Evolutionary conservation across 1,139 yeast genomes (phyloP), one percentile per base, ranked within the genome.

Genomic region (Blastobotrys raffinosifermentans): DNA sequence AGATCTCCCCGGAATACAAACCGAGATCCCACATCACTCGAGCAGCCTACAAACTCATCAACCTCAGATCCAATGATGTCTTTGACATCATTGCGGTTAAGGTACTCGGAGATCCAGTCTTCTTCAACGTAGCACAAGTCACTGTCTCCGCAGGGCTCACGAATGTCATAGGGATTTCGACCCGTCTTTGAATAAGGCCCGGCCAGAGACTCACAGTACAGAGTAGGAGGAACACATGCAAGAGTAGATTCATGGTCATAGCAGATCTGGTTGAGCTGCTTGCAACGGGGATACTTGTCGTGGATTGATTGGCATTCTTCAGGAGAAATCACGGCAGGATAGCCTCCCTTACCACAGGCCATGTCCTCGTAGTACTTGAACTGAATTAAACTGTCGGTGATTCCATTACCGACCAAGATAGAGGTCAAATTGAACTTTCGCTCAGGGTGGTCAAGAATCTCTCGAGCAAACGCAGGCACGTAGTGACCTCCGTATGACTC

Each of bases 401-500:
- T 75, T 41, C 98, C 98, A 60, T 91, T 91, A 58, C 98, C 98
- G 57, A 91, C 89, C 63, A 91, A 66, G 30, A 91, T 86, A 4
- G 96, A 85, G 18, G 89, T 72, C 58, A 91, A 73, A 61, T 87
- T 77, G 67, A 91, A 87, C 44, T 77, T 70, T 60, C 94, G 80
- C 51, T 78, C 82, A 54, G 84, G 87, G 34, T 70, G 72, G 19
- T 77, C 71, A 55, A 87, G 67, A 51, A 89, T 89, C 64, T 89
- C 96, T 35, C 80, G 66, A 19, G 96, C 95, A 61, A 89, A 86
- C 8, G 77, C 89, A 20, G 97, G 97, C 50, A 91, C 86, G 64
- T 91, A 91, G 63, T 89, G 97, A 47, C 97, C 97, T 40, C 94
- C 97, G 60, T 89, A 91, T 17, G 96, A 85, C 67, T 91, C 97